Base-by-base conservation (phyloP, 1,139 yeast species). In the Geotrichum fermentans region DNA sequence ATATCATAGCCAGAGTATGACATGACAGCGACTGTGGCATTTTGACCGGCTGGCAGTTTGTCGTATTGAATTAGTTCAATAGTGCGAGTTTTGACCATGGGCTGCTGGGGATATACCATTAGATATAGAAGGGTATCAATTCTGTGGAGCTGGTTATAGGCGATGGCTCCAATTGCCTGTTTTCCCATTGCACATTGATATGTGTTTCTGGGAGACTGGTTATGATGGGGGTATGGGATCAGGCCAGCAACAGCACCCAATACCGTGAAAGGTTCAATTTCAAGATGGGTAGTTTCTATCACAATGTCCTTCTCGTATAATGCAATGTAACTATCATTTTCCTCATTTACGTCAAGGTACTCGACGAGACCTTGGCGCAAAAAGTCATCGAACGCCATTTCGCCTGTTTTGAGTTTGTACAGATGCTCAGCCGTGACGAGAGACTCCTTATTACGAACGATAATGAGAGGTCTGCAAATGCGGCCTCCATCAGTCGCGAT, bases 151-250 rank as follows among this genome's bases (percentile, higher is more conserved):
- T 92, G 98, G 68, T 92, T 92, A 68, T 92, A 92, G 24, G 95
- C 97, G 69, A 94, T 94, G 7, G 97, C 97, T 58, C 99, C 99
- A 68, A 92, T 92, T 20, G 98, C 98, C 72, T 92, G 99, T 73
- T 92, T 92, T 80, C 98, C 98, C 98, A 92, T 92, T 66, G 98
- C 98, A 78, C 97, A 92, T 73, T 92, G 98, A 72, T 92, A 92
- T 0, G 98, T 92, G 67, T 92, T 92, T 78, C 98, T 83, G 44
- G 98, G 98, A 3, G 97, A 89, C 73, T 92, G 98, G 68, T 92
- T 92, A 68, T 92, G 99, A 67, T 92, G 98, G 30, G 99, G 99
- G 62, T 92, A 92, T n/a, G 99, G 99, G 77, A 92, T 92, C 59
- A 92, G 77, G 40, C 98, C 98, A 0, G 99, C 99, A 53, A 92